Base-by-base conservation (phyloP, 2,329 filamentous ascomycete species). In the Scortechinia acanthostroma region DNA sequence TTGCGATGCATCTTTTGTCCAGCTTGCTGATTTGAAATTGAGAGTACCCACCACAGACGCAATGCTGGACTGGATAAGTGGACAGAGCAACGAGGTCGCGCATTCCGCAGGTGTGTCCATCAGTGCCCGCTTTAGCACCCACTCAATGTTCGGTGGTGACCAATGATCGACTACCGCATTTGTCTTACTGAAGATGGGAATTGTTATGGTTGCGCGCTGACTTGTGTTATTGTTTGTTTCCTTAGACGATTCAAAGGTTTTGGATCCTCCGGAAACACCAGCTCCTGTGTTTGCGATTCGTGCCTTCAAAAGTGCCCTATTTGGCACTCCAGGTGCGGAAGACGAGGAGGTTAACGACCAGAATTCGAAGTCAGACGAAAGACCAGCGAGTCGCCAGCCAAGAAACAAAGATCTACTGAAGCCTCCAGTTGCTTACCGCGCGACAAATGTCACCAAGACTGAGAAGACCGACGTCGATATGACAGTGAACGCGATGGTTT, bases 271-370 rank as follows among this genome's bases (percentile, higher is more conserved):
- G 35, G 76, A 80, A 49, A 83, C 80, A 1, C 80, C 80, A 6
- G 80, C 77, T 40, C 79, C 77, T 42, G 69, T 83, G 16, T 84
- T 84, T 55, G 78, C 78, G 13, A 73, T 80, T 46, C 77, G 78
- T 52, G 80, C 80, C 14, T 80, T 83, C 60, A 80, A 77, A 54
- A 75, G 77, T 49, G 74, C 76, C 30, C 60, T 83, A 46, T 82
- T 80, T 59, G 77, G 77, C 16, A 81, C 78, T 1, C 78, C 78
- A 4, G 70, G 70, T 19, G 69, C 69, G 13, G 64, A 69, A 35
- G 66, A 73, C 20, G 59, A 61, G n/a, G 54, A 60, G 6, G 53
- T 25, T 43, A 22, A 30, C 23, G 22, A 46, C 21, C 15, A 52
- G 46, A n/a, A 43, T 45, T 4, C n/a, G n/a, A n/a, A n/a, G n/a